Evolutionary conservation across 441 rosid genomes (phyloP).

Genomic region (Arabidopsis hybrid): DNA sequence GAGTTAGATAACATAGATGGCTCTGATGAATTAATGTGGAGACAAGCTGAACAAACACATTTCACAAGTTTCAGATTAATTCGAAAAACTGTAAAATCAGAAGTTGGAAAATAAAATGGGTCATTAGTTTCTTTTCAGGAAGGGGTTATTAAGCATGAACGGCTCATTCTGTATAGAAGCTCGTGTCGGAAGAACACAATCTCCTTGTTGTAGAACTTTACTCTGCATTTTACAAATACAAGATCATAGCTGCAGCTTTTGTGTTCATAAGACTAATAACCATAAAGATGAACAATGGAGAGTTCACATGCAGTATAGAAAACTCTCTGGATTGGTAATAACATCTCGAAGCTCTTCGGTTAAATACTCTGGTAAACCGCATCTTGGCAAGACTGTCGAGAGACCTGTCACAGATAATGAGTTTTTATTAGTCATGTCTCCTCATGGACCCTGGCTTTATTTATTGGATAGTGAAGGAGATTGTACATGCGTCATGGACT

Average conservation of each 20-base stretch:
- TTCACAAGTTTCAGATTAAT: neutral
- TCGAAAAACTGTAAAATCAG: neutral
- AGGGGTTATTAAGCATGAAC: neutral
- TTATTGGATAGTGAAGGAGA: neutral
- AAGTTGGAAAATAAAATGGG: neutral
- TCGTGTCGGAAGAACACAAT: neutral
- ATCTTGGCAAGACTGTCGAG: neutral
- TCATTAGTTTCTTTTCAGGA: neutral
- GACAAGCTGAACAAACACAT: neutral
- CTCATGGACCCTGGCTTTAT: neutral
- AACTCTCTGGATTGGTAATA: neutral
- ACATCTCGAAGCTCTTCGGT: neutral
- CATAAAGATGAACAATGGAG: neutral
- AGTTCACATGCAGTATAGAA: neutral
- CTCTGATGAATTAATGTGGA: neutral
- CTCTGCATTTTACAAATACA: conserved; percentile 2
- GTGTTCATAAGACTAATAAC: neutral
- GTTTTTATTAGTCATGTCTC: neutral
- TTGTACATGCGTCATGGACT: neutral
- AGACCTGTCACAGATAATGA: neutral
- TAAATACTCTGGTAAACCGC: neutral
- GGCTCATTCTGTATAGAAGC: neutral
- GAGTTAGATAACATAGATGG: neutral
- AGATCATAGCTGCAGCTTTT: neutral
- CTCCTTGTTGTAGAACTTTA: neutral